Conservation (phyloP, 441 rosid species). For the Syzygium syzygioides region DNA sequence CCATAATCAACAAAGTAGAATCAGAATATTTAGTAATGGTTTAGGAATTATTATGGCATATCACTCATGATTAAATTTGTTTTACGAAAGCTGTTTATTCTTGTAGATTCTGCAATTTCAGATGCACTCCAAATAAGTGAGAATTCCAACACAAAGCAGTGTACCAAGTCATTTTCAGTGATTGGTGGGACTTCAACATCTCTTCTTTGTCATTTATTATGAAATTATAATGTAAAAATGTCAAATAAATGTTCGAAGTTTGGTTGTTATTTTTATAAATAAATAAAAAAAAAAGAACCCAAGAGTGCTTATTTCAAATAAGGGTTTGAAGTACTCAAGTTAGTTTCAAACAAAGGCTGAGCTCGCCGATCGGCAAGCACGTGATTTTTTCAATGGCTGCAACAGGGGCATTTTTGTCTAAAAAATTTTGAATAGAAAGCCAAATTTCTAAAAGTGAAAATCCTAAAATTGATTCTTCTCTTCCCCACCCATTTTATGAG, state of each 20-base stretch:
- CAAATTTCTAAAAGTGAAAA: not conserved
- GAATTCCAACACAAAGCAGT: not conserved
- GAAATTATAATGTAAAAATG: too few relatives aligned
- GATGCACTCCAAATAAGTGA: not conserved
- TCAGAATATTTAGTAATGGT: not conserved
- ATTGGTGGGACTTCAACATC: not conserved
- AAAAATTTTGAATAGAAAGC: not conserved
- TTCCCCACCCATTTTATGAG: not conserved
- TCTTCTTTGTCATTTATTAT: too few relatives aligned
- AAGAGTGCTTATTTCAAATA: too few relatives aligned
- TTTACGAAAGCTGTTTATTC: not conserved
- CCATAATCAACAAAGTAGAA: not conserved
- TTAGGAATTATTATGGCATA: not conserved
- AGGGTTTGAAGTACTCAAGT: not conserved
- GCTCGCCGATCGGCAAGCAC: not conserved
- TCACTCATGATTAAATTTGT: not conserved
- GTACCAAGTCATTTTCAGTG: not conserved
- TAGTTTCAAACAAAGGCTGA: not conserved
- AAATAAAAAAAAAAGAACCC: too few relatives aligned
- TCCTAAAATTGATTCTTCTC: not conserved
- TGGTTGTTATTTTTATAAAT: too few relatives aligned
- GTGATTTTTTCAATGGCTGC: not conserved
- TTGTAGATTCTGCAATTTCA: not conserved
- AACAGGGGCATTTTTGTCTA: not conserved
- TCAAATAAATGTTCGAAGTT: too few relatives aligned